phyloP scores from a whole-genome alignment of 768 basidiomycete species.

The Phaeotremella fagi region DNA sequence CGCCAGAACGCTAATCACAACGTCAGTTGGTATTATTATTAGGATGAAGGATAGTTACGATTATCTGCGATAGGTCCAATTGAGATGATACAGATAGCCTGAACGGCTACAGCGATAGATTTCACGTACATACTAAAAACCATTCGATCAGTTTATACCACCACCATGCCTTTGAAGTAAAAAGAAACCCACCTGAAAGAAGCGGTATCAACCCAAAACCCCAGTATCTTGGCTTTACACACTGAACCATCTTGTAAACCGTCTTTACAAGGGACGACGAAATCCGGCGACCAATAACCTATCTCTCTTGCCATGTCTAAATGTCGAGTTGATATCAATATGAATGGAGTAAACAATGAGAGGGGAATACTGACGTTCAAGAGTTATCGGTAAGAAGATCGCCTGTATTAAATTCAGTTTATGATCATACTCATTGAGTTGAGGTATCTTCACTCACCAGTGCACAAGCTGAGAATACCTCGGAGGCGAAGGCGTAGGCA shows the following conservation, averaged over 20 bases:
- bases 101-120: slow-evolving; percentile 79
- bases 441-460: slow-evolving; percentile 18
- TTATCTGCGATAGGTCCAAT: slow-evolving; percentile 88
- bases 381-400: slow-evolving; percentile 45
- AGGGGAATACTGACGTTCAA: slow-evolving; percentile 35
- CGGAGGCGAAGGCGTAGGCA: slow-evolving; percentile 39
- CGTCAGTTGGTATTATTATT: slow-evolving; percentile 1
- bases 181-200: slow-evolving; percentile 70
- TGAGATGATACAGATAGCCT: slow-evolving; percentile 91
- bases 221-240: slow-evolving; percentile 76
- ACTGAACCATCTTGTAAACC: slow-evolving; percentile 50
- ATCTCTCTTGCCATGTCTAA: slow-evolving; percentile 86
- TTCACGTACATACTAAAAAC: slow-evolving; percentile 70
- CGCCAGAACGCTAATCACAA: slow-evolving; percentile 58
- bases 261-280: slow-evolving; percentile 56
- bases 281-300: slow-evolving; percentile 70
- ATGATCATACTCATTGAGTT: no score
- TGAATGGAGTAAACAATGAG: background rate
- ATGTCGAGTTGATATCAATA: slow-evolving; percentile 52
- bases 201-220: slow-evolving; percentile 83
- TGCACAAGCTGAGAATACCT: slow-evolving; percentile 39
- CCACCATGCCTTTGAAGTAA: no score
- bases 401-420: slow-evolving; percentile 28
- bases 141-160: slow-evolving; percentile 9
- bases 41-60: slow-evolving; percentile 55